Evolutionary conservation across 2,329 filamentous ascomycete species (phyloP), one percentile per base, ranked within the genome.

Genomic region (Fusarium sp.): DNA sequence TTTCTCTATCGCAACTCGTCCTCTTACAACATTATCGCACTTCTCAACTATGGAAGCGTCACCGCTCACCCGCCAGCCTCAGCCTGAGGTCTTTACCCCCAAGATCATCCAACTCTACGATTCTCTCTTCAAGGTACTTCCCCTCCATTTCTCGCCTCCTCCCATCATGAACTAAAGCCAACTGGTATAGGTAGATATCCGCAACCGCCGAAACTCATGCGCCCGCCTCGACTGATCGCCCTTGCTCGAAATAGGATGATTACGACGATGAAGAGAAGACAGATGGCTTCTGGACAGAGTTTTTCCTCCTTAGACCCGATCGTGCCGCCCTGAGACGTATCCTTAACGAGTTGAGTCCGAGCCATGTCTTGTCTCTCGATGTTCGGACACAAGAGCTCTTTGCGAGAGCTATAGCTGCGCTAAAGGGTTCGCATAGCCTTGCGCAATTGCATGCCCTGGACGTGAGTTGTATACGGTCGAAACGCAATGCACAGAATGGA

Each of bases 281-380:
- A 1, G 94, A 97, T 67, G 95, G 94, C 45, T 99, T 98, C 83
- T 99, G 96, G 96, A 88, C 90, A 73, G 96, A 98, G 82, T 94
- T 99, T 83, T 99, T 99, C 81, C 87, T 99, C 40, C 86, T 98
- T 64, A 91, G 90, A 70, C 95, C 95, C 26, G 94, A 98, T 78
- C 87, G 89, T 59, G 80, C 85, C 7, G 88, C 90, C 52, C 84
- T 99, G 71, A 88, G 89, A 78, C 84, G 83, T 53, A 87, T 94
- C 50, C 84, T 99, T 67, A 88, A 90, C 70, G 84, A 87, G n/a
- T 84, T 96, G 42, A 87, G 88, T 55, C 89, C 94, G 9, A 90
- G 93, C 73, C 91, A 95, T 74, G 86, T 97, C 69, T 85, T 98
- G 44, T 89, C 91, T 64, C 83, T 93, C 50, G 93, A 97, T 81